Base-by-base conservation (phyloP, 495 filamentous ascomycete genomes). In the Xylaria intraflava region DNA sequence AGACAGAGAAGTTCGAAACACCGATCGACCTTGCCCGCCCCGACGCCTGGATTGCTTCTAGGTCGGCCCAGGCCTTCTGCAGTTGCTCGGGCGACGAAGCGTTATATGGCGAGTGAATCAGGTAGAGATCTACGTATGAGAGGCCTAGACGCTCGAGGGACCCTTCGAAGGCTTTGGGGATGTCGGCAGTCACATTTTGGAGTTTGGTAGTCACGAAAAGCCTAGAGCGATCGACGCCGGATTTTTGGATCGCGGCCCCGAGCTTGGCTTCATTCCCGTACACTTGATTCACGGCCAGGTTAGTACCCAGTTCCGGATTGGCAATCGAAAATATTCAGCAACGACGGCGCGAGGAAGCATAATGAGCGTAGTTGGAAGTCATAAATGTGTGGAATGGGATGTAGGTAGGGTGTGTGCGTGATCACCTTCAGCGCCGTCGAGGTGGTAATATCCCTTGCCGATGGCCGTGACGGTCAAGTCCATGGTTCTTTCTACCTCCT, bases 61-160 rank as follows among this genome's bases (percentile, higher is more conserved):
- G 82, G 29, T 81, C 82, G 41, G 78, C 77, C 90, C 90, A 95
- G 36, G 83, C 79, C 22, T 67, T 54, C 65, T 89, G 87, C 19
- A 90, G 78, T 1, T 85, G 79, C 20, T 70, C 70, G 9, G 85
- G 79, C 1, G 73, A 72, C 9, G 78, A 70, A 26, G 83, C 83
- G 56, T 77, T 86, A 71, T 83, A 92, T 6, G 90, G 90, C 20
- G 71, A 60, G 67, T 94, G 89, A 58, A 95, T 88, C 4, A 95
- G 72, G 64, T 91, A 95, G 69, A 90, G 72, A 68, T 96, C 89
- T 5, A 96, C 86, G 69, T 94, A 90, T 48, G 86, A 81, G 24
- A 93, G 66, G 16, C 82, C 78, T 10, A 96, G 75, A 60, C 86
- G 89, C 62, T 84, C 74, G 57, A 95, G 74, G 46, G 88, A 94